These are phyloP conservation scores for Fusarium sp. DNA, from an alignment of 2,329 filamentous ascomycete species.

Conservation along the genomic window DNA sequence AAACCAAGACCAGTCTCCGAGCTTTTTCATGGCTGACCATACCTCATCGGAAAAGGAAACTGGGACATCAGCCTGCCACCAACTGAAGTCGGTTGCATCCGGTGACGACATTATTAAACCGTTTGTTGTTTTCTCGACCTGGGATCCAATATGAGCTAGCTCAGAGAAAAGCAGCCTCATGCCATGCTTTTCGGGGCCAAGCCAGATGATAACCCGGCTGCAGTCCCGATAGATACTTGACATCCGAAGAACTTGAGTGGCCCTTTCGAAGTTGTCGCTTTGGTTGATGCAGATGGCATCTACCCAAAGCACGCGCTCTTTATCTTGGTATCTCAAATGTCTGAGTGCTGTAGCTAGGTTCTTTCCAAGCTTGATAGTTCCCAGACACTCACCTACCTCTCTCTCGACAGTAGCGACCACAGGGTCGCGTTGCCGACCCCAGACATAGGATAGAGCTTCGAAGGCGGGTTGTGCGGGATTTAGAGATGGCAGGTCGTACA, in stretches of 20 bases:
- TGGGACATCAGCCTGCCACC: no score
- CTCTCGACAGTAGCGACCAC: not conserved
- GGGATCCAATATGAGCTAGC: not conserved
- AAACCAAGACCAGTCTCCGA: rapidly evolving
- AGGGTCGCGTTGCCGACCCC: not conserved
- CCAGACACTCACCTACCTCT: rapidly evolving
- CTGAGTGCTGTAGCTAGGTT: not conserved
- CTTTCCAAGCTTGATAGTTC: not conserved
- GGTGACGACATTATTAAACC: rapidly evolving
- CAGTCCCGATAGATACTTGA: not conserved
- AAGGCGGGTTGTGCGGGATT: not conserved
- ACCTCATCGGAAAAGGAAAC: rapidly evolving
- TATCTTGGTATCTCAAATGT: not conserved
- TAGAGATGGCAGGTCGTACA: not conserved
- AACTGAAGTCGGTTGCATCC: not conserved
- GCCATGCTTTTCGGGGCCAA: not conserved
- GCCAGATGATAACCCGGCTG: not conserved
- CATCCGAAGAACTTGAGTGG: not conserved
- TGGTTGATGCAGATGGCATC: not conserved
- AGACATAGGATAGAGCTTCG: not conserved
- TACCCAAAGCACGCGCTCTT: not conserved
- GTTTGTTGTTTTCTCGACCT: not conserved
- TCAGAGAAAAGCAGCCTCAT: not conserved
- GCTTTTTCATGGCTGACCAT: not conserved
- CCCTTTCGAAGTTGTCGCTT: not conserved